Base-by-base conservation (phyloP, 768 basidiomycete species). In the Auricularia sp. region DNA sequence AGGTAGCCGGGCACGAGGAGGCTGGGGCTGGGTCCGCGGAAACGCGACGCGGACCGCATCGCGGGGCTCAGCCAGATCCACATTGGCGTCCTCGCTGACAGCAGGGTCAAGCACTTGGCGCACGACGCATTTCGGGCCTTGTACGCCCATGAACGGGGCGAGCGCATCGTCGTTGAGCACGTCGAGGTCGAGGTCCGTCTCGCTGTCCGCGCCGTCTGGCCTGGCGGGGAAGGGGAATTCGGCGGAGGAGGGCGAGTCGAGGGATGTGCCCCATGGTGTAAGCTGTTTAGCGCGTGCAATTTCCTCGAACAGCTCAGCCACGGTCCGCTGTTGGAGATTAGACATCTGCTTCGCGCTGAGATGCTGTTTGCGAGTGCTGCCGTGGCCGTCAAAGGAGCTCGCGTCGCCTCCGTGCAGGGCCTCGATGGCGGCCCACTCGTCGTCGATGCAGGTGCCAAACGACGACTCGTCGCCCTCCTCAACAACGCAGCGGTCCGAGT, bases 271-370 rank as follows among this genome's bases (percentile, higher is more conserved):
- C 29, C 56, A 59, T 7, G 29, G 29, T 10, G 56, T 14, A 7
- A 59, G 29, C 56, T 59, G 11, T 33, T 24, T 14, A 8, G 56
- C 56, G 21, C 56, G 24, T 34, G 56, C 56, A 10, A 59, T 59
- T 33, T 29, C 56, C 24, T 59, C 56, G 56, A 59, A 59, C 7
- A 59, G 34, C 29, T 59, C 34, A 2, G 56, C 56, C 16, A 59
- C 34, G 34, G 56, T 59, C 7, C 34, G 56, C 29, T 59, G 56
- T 10, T 59, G 56, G 6, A 35, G 11, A 29, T 24, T 34, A 29
- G 56, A 59, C 56, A 59, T 59, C 56, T 59, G 56, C 24, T 34
- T 24, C 16, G 56, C 56, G 47, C 47, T 51, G 47, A 51, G 47
- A 16, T 51, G 47, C 47, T 51, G 47, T 1, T 51, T 51, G 6